Evolutionary conservation across 768 basidiomycete species (phyloP), one percentile per base, ranked within the genome.

Genomic region (Pleurotus tuber-regium): DNA sequence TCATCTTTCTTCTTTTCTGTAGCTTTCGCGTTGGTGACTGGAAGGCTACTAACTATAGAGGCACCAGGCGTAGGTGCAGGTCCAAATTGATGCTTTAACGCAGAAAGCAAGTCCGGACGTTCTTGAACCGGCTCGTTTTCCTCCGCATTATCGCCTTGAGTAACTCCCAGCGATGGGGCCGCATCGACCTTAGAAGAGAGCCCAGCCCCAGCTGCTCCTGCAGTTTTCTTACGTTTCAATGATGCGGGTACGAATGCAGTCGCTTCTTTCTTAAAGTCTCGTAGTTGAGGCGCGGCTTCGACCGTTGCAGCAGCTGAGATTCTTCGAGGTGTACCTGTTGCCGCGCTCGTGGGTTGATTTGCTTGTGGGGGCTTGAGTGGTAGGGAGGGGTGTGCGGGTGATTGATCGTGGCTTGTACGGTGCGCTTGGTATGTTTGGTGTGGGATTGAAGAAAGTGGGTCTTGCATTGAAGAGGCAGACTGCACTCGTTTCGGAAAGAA

Each of bases 201-300:
- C 25, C 51, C 35, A 26, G n/a, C 19, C 21, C 59, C 60, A 10
- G 69, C 59, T 3, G 65, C 60, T 16, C 64, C 65, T 3, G 21
- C 31, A 30, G 70, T 67, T 54, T 78, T 86, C 67, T 88, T 93
- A 41, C 90, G 82, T 67, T 91, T 92, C 46, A 96, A 69, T 2
- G 87, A 75, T 1, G 85, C 65, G 3, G 97, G 97, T 3, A 98
- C 82, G 61, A 99, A 98, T 0, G 89, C 83, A 1, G 92, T 96
- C 7, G 89, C 88, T 66, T 99, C 97, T 67, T 92, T 94, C 72
- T 94, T 92, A 54, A 98, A 75, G 68, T 99, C 92, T 11, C 96
- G 88, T 44, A 99, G 68, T 63, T 92, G 78, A 3, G 97, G 92
- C 39, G 75, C 92, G 2, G 94, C 93, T 18, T 82, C 86, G 46